Evolutionary conservation across 805 yeast genomes (phyloP), one percentile per base, ranked within the genome.

Genomic region (Myxozyma kluyveri): DNA sequence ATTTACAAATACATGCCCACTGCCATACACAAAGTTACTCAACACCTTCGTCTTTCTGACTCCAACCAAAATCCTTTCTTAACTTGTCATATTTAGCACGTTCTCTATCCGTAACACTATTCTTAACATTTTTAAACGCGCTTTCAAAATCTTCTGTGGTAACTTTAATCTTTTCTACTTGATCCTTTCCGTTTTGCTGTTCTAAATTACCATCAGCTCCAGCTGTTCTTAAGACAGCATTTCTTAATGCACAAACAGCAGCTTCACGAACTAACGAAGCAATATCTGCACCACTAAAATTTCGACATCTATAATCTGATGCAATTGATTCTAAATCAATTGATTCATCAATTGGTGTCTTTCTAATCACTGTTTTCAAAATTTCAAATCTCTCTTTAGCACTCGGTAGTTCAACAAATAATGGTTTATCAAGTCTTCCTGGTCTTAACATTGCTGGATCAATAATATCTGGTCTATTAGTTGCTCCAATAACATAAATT

Each of bases 391-490:
- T 76, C 67, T 93, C 99, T 2, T 72, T 75, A 0, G 81, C 79
- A 4, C 80, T 79, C 2, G 99, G 99, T 46, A 91, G 75, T 66
- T 91, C 97, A 24, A 91, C 91, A 68, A 84, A 91, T 41, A 91
- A 72, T 2, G 96, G 88, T 69, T 91, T 93, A 66, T 93, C 98
- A 63, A 91, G 75, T 69, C 99, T 80, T 4, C 98, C 99, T 0
- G 98, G 98, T 66, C 99, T 80, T 41, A 93, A 72, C 98, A 91
- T 93, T 0, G 99, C 99, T 2, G 96, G 89, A 69, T 91, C 99
- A 59, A 91, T 93, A 88, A 91, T 91, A 67, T 91, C 99, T 0
- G 98, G 98, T 67, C 99, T 79, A 64, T 91, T 91, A 0, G 99
- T 91, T 1, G 99, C 99, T 26, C 96, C 98, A 60, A 91, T 81